Evolutionary conservation across 495 filamentous ascomycete genomes (phyloP).

Genomic region (Neurospora cerealis): DNA sequence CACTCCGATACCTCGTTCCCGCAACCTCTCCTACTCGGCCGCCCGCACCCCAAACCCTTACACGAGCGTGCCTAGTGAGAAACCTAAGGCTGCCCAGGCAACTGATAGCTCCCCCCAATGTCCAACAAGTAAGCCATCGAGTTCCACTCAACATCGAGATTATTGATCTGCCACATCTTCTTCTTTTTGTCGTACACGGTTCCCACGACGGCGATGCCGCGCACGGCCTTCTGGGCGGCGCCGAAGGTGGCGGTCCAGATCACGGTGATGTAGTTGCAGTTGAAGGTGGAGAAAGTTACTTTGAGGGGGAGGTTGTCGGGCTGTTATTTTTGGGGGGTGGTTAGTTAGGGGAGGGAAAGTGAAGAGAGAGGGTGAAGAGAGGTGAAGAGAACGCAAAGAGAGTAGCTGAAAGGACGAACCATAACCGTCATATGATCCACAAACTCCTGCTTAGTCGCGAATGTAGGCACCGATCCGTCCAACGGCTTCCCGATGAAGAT

Average conservation of each 20-base stretch:
- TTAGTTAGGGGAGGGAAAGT: not conserved
- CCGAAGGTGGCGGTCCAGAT: slow-evolving; percentile 20
- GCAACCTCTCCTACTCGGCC: no score
- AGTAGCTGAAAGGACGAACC: not conserved
- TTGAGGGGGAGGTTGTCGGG: slow-evolving; percentile 13
- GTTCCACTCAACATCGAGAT: slow-evolving; percentile 26
- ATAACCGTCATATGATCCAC: slow-evolving; percentile 8
- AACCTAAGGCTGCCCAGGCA: slow-evolving; percentile 3
- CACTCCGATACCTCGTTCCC: not conserved
- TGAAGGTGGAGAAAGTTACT: slow-evolving; percentile 4
- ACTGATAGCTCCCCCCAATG: slow-evolving; percentile 12
- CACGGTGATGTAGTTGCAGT: slow-evolving; percentile 18
- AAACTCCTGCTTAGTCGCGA: slow-evolving; percentile 17
- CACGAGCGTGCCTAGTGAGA: no score
- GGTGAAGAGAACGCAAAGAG: not conserved
- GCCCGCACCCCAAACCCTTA: no score
- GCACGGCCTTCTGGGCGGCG: slow-evolving; percentile 4
- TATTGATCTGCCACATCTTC: slow-evolving; percentile 18
- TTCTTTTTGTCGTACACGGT: slow-evolving; percentile 4
- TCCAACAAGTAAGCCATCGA: slow-evolving; percentile 14
- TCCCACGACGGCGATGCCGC: slow-evolving; percentile 19
- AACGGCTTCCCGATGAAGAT: slow-evolving; percentile 14
- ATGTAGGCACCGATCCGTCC: slow-evolving; percentile 11
- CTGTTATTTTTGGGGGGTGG: not conserved
- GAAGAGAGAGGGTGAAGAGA: not conserved